Evolutionary conservation across 2,329 filamentous ascomycete genomes (phyloP), one percentile per base, ranked within the genome.

Genomic region (Trichophyton rubrum): DNA sequence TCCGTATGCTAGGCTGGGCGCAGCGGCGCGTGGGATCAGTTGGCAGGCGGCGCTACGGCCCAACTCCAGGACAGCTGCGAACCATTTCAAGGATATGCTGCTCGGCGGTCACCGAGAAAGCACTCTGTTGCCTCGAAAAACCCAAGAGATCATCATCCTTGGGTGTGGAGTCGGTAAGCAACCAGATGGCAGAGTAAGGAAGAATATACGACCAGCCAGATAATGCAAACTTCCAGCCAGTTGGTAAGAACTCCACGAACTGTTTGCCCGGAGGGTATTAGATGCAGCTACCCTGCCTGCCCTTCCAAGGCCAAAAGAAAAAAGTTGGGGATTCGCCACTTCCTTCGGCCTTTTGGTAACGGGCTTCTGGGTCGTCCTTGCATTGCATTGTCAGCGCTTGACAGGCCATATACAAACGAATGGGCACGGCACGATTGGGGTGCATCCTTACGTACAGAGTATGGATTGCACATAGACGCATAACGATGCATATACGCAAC

Each of bases 271-370:
- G 51, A 27, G 33, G 27, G 33, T 13, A 51, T 27, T 15, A 9
- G 45, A 51, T 51, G 45, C 45, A 51, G 9, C 45, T 51, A 51
- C 45, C 45, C 45, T 51, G 45, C 45, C 40, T 51, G 45, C 45
- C n/a, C 24, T 51, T 22, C 45, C 24, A 51, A 22, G 9, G 20
- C 43, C 20, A 47, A 45, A 38, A 38, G 11, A 15, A 45, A 47
- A 51, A 51, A 55, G 27, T 55, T 35, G 51, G 51, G 27, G 30
- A 55, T 55, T 55, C n/a, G 51, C 51, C 51, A 55, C 51, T 55
- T 55, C 51, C 51, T 55, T 55, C 27, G 51, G 33, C 27, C 27
- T 15, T 27, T n/a, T 17, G 51, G 51, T 55, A 55, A 55, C 51
- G 51, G 51, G 51, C 51, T 33, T 33, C 27, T 55, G 51, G 51